Percentiles rank a stretch among this genome's conserved stretches.
phyloP scores from a whole-genome alignment of 352 stramenopile species.

The Phytophthora pistaciae region DNA sequence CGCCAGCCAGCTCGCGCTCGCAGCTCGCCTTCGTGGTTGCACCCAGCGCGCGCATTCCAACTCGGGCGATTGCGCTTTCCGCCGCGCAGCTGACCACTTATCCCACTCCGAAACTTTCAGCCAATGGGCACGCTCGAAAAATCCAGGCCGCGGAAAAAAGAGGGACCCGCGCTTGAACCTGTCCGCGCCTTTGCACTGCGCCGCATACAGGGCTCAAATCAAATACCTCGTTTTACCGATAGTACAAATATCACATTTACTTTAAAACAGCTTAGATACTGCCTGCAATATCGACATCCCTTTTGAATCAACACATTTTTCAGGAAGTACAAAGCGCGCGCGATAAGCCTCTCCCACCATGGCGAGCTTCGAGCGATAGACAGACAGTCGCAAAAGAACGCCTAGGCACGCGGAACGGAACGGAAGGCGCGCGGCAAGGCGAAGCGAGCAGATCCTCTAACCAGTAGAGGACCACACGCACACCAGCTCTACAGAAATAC shows the following conservation, averaged over 20 bases:
- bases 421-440: neutral
- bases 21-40: neutral
- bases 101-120: neutral
- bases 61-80: neutral
- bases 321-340: no score
- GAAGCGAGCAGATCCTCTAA: neutral
- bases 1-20: neutral
- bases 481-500: neutral
- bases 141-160: neutral
- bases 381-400: slow-evolving; percentile 3
- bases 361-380: neutral
- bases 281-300: no score
- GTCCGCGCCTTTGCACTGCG: neutral
- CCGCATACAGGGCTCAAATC: neutral
- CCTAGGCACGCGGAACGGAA: neutral
- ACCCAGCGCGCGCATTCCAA: neutral
- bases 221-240: neutral
- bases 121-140: neutral
- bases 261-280: no score
- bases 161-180: neutral
- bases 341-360: neutral
- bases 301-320: no score
- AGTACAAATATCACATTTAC: no score
- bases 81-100: neutral
- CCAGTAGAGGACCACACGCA: neutral